Percentiles rank a stretch among this genome's conserved stretches.
Evolutionary conservation across 345 rosid species (phyloP).

Genomic region (Stellera chamaejasme): DNA sequence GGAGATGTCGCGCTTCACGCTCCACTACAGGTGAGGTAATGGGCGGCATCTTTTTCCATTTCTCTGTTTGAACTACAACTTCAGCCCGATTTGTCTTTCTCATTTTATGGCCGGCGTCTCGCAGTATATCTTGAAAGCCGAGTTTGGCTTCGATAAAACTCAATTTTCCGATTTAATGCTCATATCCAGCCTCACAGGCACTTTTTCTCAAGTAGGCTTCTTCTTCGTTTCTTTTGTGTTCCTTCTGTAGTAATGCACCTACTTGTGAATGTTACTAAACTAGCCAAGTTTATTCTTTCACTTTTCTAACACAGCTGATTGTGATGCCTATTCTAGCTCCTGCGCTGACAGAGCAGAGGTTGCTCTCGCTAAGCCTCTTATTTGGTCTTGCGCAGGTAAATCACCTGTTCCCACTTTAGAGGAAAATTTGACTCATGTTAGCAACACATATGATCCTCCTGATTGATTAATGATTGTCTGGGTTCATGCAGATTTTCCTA

Average conservation of each 20-base stretch:
- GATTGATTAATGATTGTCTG: constrained; percentile 9
- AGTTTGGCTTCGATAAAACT: constrained; percentile 63
- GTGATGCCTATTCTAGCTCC: constrained; percentile 66
- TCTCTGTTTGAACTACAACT: no score
- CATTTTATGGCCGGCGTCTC: neutral
- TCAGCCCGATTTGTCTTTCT: neutral
- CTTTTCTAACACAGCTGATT: constrained; percentile 36
- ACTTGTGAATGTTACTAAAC: no score
- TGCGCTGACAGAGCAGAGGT: constrained; percentile 48
- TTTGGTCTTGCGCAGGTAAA: constrained; percentile 58
- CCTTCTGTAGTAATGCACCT: neutral
- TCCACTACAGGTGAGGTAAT: constrained; percentile 57
- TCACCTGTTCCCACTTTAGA: neutral
- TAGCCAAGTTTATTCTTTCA: no score
- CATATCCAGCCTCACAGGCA: constrained; percentile 55
- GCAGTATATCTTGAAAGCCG: constrained; percentile 79
- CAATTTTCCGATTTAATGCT: constrained; percentile 82
- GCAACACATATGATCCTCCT: no score
- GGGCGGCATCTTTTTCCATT: neutral
- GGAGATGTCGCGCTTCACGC: constrained; percentile 60
- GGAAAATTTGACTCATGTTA: neutral
- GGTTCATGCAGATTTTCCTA: constrained; percentile 59
- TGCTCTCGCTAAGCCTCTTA: constrained; percentile 65
- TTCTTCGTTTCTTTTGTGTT: neutral
- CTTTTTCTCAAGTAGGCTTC: constrained; percentile 60